phyloP scores from a whole-genome alignment of 2,329 filamentous ascomycete species.

The Arthrinium phaeospermum region DNA sequence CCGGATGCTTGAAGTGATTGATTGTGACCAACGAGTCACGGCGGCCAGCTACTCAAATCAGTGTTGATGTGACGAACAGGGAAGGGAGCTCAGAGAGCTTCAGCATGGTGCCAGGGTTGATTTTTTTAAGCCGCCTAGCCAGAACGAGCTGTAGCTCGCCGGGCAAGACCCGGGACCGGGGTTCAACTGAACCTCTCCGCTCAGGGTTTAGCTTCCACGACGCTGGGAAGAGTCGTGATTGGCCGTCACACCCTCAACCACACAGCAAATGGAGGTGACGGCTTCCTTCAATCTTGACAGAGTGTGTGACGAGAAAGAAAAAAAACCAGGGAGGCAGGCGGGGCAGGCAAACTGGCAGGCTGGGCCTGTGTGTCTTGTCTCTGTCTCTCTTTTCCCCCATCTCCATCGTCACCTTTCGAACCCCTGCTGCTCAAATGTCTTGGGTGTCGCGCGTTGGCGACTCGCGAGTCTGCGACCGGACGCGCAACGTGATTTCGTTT shows the following conservation, averaged over 20 bases:
- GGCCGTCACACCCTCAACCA: neutral
- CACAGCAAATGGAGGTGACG: neutral
- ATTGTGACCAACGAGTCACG: neutral
- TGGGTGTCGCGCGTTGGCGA: neutral
- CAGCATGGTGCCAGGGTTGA: neutral
- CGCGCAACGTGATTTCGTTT: neutral
- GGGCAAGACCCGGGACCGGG: neutral
- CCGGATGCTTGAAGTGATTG: neutral
- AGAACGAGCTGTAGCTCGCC: neutral
- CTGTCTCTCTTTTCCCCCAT: neutral
- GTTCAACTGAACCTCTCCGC: neutral
- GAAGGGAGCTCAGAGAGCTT: neutral
- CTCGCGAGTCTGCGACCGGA: conserved; percentile 1
- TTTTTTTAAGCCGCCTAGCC: conserved; percentile 6
- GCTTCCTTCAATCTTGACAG: neutral
- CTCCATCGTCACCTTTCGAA: neutral
- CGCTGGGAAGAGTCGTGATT: neutral
- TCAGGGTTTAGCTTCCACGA: neutral
- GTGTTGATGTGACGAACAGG: neutral
- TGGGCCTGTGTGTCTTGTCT: neutral
- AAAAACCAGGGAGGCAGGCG: neutral
- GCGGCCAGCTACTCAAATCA: neutral
- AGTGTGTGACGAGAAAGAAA: neutral
- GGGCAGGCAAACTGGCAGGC: neutral
- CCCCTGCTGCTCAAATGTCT: neutral